Conservation (phyloP, 768 basidiomycete genomes). For the Hydnomerulius pinastri region DNA sequence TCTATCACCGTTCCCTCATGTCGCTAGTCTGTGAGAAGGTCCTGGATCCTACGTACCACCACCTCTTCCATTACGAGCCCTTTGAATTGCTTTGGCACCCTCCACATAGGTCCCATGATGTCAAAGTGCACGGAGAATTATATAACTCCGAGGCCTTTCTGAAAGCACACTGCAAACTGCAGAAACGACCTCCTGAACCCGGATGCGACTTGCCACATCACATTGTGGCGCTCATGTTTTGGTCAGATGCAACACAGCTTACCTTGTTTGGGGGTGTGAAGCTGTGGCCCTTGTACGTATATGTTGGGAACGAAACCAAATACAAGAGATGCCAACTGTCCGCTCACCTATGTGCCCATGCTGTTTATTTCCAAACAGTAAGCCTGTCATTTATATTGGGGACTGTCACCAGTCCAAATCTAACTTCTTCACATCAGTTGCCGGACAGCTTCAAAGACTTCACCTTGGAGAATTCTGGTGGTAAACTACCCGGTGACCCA, state of each 20-base stretch:
- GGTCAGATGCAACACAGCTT: constrained; percentile 35
- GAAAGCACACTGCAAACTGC: constrained; percentile 13
- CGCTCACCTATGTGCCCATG: constrained; percentile 7
- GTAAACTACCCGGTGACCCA: too few relatives aligned
- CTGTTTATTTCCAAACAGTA: constrained; percentile 13
- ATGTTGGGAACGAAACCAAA: constrained; percentile 27
- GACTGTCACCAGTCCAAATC: too few relatives aligned
- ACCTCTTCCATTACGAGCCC: constrained; percentile 17
- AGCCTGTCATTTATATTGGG: too few relatives aligned
- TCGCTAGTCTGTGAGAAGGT: constrained; percentile 20
- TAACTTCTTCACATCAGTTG: too few relatives aligned
- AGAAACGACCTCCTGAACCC: constrained; percentile 18
- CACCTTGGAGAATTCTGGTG: too few relatives aligned
- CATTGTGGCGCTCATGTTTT: constrained; percentile 29
- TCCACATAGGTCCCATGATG: neutral
- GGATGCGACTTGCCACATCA: constrained; percentile 17
- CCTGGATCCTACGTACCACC: neutral
- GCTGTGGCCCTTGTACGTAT: constrained; percentile 29
- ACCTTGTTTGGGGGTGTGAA: constrained; percentile 29
- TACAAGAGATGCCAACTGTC: constrained; percentile 19
- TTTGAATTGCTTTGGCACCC: constrained; percentile 16
- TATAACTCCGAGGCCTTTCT: constrained; percentile 13
- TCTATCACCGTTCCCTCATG: constrained; percentile 17
- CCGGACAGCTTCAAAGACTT: too few relatives aligned
- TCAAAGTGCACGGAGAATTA: constrained; percentile 12